A percentile compares a stretch with the other conserved stretches of the same genome.
phyloP scores from a whole-genome alignment of 495 filamentous ascomycete species.

The Aspergillus homomorphus region DNA sequence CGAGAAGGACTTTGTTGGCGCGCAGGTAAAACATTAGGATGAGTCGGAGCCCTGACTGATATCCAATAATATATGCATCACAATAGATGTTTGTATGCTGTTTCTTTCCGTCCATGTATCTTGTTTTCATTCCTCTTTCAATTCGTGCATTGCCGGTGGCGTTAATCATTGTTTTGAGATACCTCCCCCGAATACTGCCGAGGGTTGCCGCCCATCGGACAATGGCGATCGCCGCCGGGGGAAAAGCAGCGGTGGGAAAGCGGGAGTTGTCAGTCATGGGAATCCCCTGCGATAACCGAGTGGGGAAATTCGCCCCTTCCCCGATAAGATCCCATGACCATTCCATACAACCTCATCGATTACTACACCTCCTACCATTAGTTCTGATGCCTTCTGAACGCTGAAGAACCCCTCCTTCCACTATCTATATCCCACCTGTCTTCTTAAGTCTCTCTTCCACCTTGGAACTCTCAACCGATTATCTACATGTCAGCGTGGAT shows the following conservation, averaged over 20 bases:
- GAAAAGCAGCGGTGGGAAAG: conserved; percentile 10
- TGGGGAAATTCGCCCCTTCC: not conserved
- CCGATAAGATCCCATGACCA: conserved; percentile 1
- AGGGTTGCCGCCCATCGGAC: conserved; percentile 29
- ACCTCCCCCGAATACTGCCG: conserved; percentile 5
- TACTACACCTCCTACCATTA: too few species aligned
- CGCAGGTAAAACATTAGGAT: conserved; percentile 18
- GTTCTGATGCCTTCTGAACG: too few species aligned
- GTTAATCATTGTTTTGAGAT: not conserved
- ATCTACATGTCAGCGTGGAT: not conserved
- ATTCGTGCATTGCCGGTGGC: not conserved
- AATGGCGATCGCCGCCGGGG: conserved; percentile 45
- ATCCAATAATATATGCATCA: not conserved
- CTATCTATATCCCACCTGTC: not conserved
- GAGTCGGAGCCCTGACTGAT: not conserved
- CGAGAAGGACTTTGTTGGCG: conserved; percentile 41
- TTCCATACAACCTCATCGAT: not conserved
- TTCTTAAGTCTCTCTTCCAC: not conserved
- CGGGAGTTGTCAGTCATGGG: too few species aligned
- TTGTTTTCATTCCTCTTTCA: too few species aligned
- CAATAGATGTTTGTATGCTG: not conserved
- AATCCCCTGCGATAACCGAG: not conserved
- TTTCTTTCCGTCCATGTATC: too few species aligned
- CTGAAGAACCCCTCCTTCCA: too few species aligned
- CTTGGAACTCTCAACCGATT: not conserved